Evolutionary conservation across 2,329 filamentous ascomycete genomes (phyloP).

Genomic region (Arthrinium phaeospermum): DNA sequence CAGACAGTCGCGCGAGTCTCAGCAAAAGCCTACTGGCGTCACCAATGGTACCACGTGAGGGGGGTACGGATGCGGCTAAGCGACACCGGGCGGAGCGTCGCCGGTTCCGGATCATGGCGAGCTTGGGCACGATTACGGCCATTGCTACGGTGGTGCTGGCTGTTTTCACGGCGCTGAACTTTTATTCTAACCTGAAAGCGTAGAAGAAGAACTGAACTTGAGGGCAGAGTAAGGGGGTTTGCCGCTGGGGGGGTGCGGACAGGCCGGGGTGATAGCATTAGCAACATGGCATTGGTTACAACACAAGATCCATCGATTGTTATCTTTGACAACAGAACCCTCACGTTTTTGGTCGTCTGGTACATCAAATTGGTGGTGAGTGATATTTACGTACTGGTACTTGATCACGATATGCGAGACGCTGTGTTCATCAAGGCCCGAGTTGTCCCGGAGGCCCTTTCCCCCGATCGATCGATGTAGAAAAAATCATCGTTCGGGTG

Average conservation of each 20-base stretch:
- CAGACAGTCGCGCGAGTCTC: neutral
- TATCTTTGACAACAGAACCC: too few species aligned
- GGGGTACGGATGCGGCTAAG: neutral
- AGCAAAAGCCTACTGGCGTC: neutral
- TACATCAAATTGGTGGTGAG: neutral
- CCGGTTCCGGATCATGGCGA: conserved; percentile 15
- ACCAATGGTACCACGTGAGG: neutral
- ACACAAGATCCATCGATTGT: too few species aligned
- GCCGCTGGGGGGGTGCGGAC: too few species aligned
- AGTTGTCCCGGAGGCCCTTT: too few species aligned
- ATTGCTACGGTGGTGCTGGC: neutral
- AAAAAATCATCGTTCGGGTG: neutral
- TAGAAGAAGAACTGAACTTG: neutral
- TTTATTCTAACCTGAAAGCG: neutral
- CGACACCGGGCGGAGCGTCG: neutral
- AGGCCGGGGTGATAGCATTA: too few species aligned
- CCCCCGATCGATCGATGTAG: neutral
- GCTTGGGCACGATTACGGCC: neutral
- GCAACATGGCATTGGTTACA: too few species aligned
- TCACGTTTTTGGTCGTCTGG: neutral
- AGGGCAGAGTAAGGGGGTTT: neutral
- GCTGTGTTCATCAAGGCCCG: too few species aligned
- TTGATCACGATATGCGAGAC: too few species aligned
- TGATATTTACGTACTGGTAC: neutral
- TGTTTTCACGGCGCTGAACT: conserved; percentile 2